A percentile compares a stretch with the other conserved stretches of the same genome.
These are phyloP conservation scores for Lojkania enalia DNA, from an alignment of 2,329 filamentous ascomycete genomes.

Conservation along the genomic window DNA sequence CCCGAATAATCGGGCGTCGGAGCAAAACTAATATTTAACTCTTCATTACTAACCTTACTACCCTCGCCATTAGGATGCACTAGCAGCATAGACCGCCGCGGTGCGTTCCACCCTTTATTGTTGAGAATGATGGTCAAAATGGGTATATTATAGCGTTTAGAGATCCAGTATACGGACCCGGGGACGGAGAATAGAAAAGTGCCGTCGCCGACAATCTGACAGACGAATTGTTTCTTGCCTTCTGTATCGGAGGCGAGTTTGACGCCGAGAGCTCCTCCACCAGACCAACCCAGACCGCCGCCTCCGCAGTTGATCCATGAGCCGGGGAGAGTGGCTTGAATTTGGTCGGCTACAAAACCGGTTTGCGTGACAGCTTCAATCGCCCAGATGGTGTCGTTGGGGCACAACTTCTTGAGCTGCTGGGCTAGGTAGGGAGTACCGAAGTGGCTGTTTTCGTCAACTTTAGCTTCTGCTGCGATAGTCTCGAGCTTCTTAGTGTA, in stretches of 20 bases:
- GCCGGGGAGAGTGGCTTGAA: conserved; percentile 68
- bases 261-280: conserved; percentile 73
- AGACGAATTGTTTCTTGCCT: conserved; percentile 45
- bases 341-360: conserved; percentile 67
- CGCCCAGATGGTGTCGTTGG: conserved; percentile 71
- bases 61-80: conserved; percentile 68
- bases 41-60: conserved; percentile 63
- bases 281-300: conserved; percentile 79
- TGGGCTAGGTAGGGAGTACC: conserved; percentile 62
- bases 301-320: conserved; percentile 82
- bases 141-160: conserved; percentile 66
- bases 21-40: conserved; percentile 67
- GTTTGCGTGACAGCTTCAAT: conserved; percentile 79
- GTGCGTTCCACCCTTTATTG: conserved; percentile 73
- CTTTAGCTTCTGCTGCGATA: conserved; percentile 62
- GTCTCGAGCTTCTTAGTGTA: conserved; percentile 62
- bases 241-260: conserved; percentile 67
- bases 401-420: conserved; percentile 60
- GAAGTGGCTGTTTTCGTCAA: conserved; percentile 65
- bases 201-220: conserved; percentile 65
- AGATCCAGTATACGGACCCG: conserved; percentile 70
- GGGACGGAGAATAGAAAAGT: conserved; percentile 69
- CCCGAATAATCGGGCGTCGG: conserved; percentile 69
- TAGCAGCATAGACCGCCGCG: conserved; percentile 61
- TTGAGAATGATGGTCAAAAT: conserved; percentile 69